Evolutionary conservation across 2,329 filamentous ascomycete species (phyloP).

Genomic region (Diaporthe capsici): DNA sequence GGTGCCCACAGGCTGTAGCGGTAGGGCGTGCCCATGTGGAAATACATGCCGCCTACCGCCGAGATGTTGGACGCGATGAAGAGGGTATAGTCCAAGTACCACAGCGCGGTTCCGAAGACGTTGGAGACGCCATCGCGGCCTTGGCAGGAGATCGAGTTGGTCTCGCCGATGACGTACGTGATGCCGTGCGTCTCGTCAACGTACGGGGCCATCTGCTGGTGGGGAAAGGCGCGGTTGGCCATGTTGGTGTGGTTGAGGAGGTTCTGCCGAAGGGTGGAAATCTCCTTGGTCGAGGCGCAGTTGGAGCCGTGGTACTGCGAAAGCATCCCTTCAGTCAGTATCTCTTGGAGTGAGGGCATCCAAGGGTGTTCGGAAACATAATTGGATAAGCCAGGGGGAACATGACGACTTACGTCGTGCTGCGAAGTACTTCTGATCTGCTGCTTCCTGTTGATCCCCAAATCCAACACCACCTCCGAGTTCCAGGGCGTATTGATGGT

Average conservation of each 20-base stretch:
- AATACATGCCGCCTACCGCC: conserved; percentile 27
- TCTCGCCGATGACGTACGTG: conserved; percentile 39
- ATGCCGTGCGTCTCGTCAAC: conserved; percentile 35
- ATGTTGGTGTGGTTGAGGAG: conserved; percentile 43
- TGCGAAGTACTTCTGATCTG: conserved; percentile 25
- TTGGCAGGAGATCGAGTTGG: conserved; percentile 35
- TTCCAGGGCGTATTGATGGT: conserved; percentile 17
- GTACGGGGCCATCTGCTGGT: conserved; percentile 41
- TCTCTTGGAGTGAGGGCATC: background rate
- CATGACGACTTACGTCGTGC: background rate
- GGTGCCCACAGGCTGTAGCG: conserved; percentile 47
- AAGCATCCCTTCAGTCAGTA: background rate
- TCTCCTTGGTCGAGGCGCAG: conserved; percentile 18
- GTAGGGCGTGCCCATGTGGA: conserved; percentile 44
- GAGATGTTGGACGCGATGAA: conserved; percentile 35
- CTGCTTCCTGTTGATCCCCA: conserved; percentile 24
- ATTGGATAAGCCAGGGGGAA: fast-evolving
- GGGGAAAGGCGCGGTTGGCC: conserved; percentile 42
- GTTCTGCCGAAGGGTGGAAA: conserved; percentile 34
- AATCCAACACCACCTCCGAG: conserved; percentile 25
- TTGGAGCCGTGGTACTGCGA: conserved; percentile 20
- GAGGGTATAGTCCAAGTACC: conserved; percentile 34
- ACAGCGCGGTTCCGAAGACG: conserved; percentile 29
- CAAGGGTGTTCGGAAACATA: background rate
- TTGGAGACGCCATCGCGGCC: conserved; percentile 23